Percentiles rank a stretch among this genome's conserved stretches.
phyloP scores from a whole-genome alignment of 2,329 filamentous ascomycete genomes.

The Arthrobotrys iridis region DNA sequence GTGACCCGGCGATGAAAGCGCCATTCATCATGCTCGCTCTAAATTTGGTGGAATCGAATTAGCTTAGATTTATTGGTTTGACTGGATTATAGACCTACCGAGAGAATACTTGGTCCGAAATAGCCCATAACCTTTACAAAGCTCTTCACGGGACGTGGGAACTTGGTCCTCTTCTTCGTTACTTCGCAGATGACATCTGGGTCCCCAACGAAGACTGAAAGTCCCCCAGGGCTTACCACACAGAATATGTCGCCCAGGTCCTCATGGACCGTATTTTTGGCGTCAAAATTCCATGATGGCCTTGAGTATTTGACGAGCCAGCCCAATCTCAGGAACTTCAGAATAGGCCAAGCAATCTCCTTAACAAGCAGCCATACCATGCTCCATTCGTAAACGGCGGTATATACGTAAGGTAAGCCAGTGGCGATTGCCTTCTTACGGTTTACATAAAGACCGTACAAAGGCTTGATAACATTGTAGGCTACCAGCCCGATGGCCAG shows the following conservation, averaged over 20 bases:
- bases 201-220: conserved; percentile 17
- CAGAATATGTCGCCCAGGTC: conserved; percentile 18
- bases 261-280: conserved; percentile 8
- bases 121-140: conserved; percentile 24
- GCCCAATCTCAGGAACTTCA: neutral
- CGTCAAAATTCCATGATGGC: conserved; percentile 12
- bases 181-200: conserved; percentile 28
- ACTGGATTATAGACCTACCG: neutral
- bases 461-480: conserved; percentile 6
- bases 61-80: neutral
- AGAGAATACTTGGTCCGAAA: conserved; percentile 22
- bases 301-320: conserved; percentile 16
- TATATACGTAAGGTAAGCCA: conserved; percentile 17
- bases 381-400: conserved; percentile 24
- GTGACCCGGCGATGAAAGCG: conserved; percentile 19
- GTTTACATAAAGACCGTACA: conserved; percentile 11
- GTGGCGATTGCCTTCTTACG: conserved; percentile 20
- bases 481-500: conserved; percentile 6
- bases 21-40: conserved; percentile 28
- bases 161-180: conserved; percentile 21
- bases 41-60: neutral
- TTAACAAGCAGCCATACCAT: conserved; percentile 15
- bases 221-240: conserved; percentile 17
- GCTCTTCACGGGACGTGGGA: conserved; percentile 21
- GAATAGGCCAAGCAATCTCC: conserved; percentile 5